Evolutionary conservation across 2,329 filamentous ascomycete species (phyloP).

Genomic region (Cytospora leucostoma): DNA sequence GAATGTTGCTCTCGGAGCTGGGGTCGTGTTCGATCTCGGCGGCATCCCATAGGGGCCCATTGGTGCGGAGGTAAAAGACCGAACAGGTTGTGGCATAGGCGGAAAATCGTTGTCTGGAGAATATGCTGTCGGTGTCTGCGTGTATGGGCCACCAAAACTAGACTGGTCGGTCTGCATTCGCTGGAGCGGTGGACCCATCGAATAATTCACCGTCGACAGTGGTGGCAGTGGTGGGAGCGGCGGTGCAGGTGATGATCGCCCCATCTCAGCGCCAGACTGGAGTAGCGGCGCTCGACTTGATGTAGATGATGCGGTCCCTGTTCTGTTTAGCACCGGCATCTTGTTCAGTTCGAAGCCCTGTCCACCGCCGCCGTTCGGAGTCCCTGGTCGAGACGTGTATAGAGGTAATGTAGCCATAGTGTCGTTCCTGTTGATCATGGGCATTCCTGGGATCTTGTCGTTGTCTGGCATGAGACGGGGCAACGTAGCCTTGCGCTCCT

Average conservation of each 20-base stretch:
- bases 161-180: conserved; percentile 34
- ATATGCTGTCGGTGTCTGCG: conserved; percentile 32
- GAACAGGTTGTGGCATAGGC: conserved; percentile 33
- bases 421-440: conserved; percentile 59
- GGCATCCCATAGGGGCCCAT: conserved; percentile 30
- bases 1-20: conserved; percentile 21
- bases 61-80: conserved; percentile 30
- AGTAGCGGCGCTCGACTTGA: conserved; percentile 38
- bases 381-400: conserved; percentile 62
- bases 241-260: conserved; percentile 35
- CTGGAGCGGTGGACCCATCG: conserved; percentile 31
- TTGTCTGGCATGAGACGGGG: conserved; percentile 49
- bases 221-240: conserved; percentile 30
- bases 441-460: conserved; percentile 58
- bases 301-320: conserved; percentile 33
- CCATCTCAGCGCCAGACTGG: conserved; percentile 37
- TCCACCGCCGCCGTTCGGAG: conserved; percentile 42
- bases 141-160: conserved; percentile 30
- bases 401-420: conserved; percentile 63
- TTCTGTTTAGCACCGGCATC: conserved; percentile 47
- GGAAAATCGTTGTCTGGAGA: conserved; percentile 32
- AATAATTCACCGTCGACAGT: conserved; percentile 32
- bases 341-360: conserved; percentile 53
- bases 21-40: conserved; percentile 21
- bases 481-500: conserved; percentile 65